Percentiles rank a stretch among this genome's conserved stretches.
Evolutionary conservation across 2,329 filamentous ascomycete genomes (phyloP).

Genomic region (Cladobotryum mycophilum): DNA sequence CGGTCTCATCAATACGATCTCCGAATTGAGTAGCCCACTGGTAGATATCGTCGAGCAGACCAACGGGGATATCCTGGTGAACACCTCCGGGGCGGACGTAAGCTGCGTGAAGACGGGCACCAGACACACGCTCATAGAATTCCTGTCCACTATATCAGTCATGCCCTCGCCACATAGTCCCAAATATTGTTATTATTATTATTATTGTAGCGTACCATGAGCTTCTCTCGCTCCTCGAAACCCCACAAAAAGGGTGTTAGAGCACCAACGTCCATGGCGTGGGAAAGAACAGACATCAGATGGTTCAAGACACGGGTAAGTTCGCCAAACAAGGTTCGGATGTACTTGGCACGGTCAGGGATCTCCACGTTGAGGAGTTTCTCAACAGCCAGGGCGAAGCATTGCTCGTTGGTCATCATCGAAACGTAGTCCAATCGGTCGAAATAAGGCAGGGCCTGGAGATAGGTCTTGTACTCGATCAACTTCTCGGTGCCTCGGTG

Average conservation of each 20-base stretch:
- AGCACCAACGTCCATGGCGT: conserved; percentile 98
- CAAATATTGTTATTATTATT: neutral
- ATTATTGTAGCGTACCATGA: conserved; percentile 68
- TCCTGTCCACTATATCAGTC: conserved; percentile 53
- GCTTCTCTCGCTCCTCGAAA: conserved; percentile 98
- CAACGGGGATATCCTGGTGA: conserved; percentile 87
- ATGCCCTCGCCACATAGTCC: neutral
- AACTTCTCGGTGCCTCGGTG: conserved; percentile 98
- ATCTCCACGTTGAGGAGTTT: conserved; percentile 97
- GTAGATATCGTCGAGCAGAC: conserved; percentile 96
- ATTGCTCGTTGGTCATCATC: conserved; percentile 99
- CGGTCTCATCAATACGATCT: conserved; percentile 96
- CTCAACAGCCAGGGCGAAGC: conserved; percentile 90
- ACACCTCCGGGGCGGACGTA: conserved; percentile 97
- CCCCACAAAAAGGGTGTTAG: conserved; percentile 98
- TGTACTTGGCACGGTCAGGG: conserved; percentile 92
- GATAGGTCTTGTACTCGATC: conserved; percentile 99
- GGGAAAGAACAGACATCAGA: conserved; percentile 93
- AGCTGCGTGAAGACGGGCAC: conserved; percentile 92
- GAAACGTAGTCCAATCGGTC: conserved; percentile 98
- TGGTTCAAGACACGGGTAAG: conserved; percentile 94
- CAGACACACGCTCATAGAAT: conserved; percentile 99
- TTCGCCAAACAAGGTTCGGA: conserved; percentile 91
- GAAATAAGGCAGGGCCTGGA: conserved; percentile 97
- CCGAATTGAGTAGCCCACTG: conserved; percentile 99